Percentiles rank a stretch among this genome's conserved stretches.
These are phyloP conservation scores for Paecilomyces sp. DNA, from an alignment of 2,329 filamentous ascomycete genomes.

Conservation along the genomic window DNA sequence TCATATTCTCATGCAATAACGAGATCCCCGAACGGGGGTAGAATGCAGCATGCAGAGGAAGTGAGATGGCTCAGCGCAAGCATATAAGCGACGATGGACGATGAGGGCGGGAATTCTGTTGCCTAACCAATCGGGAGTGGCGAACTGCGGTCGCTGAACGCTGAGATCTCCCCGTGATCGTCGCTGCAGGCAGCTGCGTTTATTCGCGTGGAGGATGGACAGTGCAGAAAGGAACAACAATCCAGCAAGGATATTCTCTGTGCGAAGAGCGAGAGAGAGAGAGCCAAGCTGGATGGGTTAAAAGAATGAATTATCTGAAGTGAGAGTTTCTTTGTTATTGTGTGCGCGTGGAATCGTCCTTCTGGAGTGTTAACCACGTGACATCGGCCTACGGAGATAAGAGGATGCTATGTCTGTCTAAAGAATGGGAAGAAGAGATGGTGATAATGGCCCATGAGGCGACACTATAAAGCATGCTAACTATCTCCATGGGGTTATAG, in stretches of 20 bases:
- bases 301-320: no score
- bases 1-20: neutral
- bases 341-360: no score
- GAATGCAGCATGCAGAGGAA: conserved; percentile 1
- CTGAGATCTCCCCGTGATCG: neutral
- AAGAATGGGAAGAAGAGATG: no score
- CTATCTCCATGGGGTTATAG: no score
- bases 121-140: conserved; percentile 34
- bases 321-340: no score
- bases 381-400: no score
- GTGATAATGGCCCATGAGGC: no score
- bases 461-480: no score
- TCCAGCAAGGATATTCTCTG: neutral
- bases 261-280: neutral
- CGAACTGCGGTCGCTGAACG: conserved; percentile 2
- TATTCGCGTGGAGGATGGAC: neutral
- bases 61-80: neutral
- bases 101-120: conserved; percentile 31
- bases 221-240: neutral
- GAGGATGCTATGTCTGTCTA: no score
- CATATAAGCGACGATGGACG: neutral
- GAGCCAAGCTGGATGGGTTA: no score
- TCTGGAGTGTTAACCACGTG: no score
- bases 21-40: neutral
- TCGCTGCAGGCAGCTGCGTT: neutral